Evolutionary conservation across 108 stramenopile species (phyloP).

Genomic region (Epithemia pelagica): DNA sequence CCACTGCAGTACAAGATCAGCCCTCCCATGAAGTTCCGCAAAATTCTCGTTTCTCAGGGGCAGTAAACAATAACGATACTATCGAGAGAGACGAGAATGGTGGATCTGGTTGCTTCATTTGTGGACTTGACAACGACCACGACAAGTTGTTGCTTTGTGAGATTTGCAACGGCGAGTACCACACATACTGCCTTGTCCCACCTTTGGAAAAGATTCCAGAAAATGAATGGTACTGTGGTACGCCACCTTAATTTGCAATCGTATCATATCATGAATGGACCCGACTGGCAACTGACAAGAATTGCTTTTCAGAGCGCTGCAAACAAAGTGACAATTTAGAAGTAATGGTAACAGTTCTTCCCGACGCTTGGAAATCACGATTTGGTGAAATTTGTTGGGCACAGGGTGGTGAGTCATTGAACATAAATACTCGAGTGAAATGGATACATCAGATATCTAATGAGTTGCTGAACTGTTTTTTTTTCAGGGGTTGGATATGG

Average conservation of each 20-base stretch:
- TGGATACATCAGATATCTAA: too few relatives aligned
- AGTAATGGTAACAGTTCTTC: conserved; percentile 5
- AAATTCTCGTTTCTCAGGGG: too few relatives aligned
- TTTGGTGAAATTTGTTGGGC: conserved; percentile 78
- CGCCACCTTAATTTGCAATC: conserved; percentile 8
- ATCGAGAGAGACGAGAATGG: neutral
- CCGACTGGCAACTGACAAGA: too few relatives aligned
- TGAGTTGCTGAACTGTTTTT: conserved; percentile 5
- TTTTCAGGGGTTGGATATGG: conserved; percentile 50
- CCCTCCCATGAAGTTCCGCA: too few relatives aligned
- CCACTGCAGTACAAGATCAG: neutral
- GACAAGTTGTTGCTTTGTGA: conserved; percentile 75
- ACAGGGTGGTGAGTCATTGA: conserved; percentile 52
- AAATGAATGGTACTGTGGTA: conserved; percentile 64
- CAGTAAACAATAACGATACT: too few relatives aligned
- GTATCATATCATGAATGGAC: neutral
- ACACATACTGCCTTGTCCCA: conserved; percentile 62
- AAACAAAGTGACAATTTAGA: neutral
- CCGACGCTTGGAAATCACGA: conserved; percentile 42
- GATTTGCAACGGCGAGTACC: conserved; percentile 77
- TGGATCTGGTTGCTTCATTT: conserved; percentile 49
- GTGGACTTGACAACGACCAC: conserved; percentile 71
- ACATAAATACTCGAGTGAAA: too few relatives aligned
- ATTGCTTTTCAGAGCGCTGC: neutral
- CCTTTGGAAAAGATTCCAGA: conserved; percentile 47